phyloP scores from a whole-genome alignment of 768 basidiomycete genomes.

The Russula sp. region DNA sequence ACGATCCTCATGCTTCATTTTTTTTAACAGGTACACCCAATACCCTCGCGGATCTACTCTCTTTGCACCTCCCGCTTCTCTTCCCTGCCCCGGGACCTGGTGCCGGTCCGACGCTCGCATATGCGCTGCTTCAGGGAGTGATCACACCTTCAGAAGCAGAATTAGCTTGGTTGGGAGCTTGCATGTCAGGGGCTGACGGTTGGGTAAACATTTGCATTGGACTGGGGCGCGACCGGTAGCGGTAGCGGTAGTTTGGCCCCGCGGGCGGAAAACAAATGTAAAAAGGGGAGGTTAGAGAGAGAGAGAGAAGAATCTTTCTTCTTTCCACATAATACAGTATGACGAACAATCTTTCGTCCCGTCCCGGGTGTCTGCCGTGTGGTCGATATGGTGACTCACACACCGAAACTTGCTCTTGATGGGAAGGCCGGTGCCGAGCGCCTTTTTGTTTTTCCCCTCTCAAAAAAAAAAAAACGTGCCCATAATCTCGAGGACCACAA shows the following conservation, averaged over 20 bases:
- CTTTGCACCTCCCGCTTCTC: slow-evolving; percentile 69
- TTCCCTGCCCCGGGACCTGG: slow-evolving; percentile 44
- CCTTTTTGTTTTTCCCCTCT: background rate
- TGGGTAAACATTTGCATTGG: slow-evolving; percentile 90
- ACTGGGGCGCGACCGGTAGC: slow-evolving; percentile 23
- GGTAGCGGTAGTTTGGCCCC: background rate
- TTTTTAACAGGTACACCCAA: slow-evolving; percentile 54
- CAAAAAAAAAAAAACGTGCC: too few relatives aligned
- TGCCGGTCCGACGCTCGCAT: slow-evolving; percentile 42
- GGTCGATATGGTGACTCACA: slow-evolving; percentile 16
- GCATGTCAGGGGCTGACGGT: slow-evolving; percentile 88
- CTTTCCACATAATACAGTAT: too few relatives aligned
- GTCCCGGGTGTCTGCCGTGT: too few relatives aligned
- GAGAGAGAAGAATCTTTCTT: too few relatives aligned
- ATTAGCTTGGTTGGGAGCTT: slow-evolving; percentile 90
- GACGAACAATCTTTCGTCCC: too few relatives aligned
- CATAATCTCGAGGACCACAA: too few relatives aligned
- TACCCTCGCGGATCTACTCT: slow-evolving; percentile 63
- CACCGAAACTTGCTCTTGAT: background rate
- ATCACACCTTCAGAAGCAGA: slow-evolving; percentile 77
- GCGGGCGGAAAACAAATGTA: background rate
- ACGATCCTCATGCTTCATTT: slow-evolving; percentile 11
- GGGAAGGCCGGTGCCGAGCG: slow-evolving; percentile 1
- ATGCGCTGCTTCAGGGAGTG: slow-evolving; percentile 80
- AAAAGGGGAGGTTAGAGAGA: background rate